Percentiles rank a stretch among this genome's conserved stretches.
Evolutionary conservation across 495 filamentous ascomycete genomes (phyloP).

Genomic region (Penicillium atrosanguineum): DNA sequence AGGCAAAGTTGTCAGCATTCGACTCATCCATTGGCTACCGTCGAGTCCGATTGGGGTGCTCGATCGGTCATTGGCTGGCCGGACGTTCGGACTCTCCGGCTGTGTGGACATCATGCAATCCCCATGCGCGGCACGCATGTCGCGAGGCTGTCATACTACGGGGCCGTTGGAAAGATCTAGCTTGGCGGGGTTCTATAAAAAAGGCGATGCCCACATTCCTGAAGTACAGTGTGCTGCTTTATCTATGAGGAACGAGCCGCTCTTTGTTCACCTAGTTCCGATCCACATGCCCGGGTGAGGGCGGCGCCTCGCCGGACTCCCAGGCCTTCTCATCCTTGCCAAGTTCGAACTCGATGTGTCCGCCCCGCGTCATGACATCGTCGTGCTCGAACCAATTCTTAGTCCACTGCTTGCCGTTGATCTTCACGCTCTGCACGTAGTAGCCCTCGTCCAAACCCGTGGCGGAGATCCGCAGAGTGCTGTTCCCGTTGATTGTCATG

Average conservation of each 20-base stretch:
- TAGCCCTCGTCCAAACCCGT: constrained; percentile 48
- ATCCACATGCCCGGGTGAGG: constrained; percentile 35
- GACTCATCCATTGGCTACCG: background rate
- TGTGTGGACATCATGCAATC: background rate
- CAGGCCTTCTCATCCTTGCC: constrained; percentile 51
- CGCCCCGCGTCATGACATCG: constrained; percentile 62
- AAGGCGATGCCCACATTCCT: background rate
- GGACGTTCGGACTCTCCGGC: background rate
- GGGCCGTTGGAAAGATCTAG: background rate
- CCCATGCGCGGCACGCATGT: background rate
- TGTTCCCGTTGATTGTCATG: constrained; percentile 54
- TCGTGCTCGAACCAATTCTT: constrained; percentile 63
- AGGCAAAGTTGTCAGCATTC: background rate
- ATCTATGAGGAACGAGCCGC: background rate
- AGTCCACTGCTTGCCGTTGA: constrained; percentile 33
- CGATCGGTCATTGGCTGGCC: background rate
- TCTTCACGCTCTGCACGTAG: constrained; percentile 51
- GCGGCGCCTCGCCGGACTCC: constrained; percentile 59
- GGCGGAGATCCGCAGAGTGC: constrained; percentile 54
- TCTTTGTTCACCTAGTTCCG: constrained; percentile 1
- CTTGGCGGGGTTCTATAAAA: background rate
- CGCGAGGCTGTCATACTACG: background rate
- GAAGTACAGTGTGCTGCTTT: background rate
- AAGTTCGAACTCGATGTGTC: constrained; percentile 60
- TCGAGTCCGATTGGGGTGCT: background rate